Evolutionary conservation across 257 asterid species (phyloP).

Genomic region (Anisodus acutangulus): DNA sequence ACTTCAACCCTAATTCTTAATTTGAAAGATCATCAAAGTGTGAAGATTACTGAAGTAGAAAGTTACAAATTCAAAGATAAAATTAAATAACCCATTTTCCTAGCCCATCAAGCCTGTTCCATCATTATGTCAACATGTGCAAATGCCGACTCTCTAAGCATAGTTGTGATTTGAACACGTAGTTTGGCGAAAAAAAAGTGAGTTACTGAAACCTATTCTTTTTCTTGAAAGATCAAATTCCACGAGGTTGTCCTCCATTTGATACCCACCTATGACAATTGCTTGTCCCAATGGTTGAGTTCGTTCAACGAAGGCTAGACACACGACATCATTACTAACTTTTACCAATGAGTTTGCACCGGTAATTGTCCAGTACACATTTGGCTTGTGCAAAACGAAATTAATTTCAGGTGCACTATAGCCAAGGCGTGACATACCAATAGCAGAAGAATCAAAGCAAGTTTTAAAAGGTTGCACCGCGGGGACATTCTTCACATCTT

Average conservation of each 20-base stretch:
- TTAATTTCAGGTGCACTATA: no score
- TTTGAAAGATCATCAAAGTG: no score
- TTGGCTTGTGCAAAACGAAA: no score
- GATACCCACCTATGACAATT: conserved; percentile 54
- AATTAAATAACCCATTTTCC: neutral
- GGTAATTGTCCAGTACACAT: no score
- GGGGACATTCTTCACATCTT: no score
- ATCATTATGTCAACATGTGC: neutral
- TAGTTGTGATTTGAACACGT: conserved; percentile 41
- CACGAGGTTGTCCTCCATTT: conserved; percentile 32
- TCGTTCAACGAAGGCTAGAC: conserved; percentile 57
- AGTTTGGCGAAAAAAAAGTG: conserved; percentile 41
- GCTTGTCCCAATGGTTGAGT: conserved; percentile 33
- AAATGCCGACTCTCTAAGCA: neutral
- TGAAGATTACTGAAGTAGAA: neutral
- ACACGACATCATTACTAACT: conserved; percentile 40
- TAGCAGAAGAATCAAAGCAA: no score
- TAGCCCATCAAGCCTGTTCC: neutral
- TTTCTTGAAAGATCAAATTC: neutral
- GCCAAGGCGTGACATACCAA: no score
- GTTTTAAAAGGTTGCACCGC: no score
- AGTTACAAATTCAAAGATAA: neutral
- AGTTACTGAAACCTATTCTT: conserved; percentile 33
- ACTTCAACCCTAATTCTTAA: neutral
- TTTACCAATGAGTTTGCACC: no score